phyloP scores from a whole-genome alignment of 371 early-diverging fungal species.

The Zychaea mexicana region DNA sequence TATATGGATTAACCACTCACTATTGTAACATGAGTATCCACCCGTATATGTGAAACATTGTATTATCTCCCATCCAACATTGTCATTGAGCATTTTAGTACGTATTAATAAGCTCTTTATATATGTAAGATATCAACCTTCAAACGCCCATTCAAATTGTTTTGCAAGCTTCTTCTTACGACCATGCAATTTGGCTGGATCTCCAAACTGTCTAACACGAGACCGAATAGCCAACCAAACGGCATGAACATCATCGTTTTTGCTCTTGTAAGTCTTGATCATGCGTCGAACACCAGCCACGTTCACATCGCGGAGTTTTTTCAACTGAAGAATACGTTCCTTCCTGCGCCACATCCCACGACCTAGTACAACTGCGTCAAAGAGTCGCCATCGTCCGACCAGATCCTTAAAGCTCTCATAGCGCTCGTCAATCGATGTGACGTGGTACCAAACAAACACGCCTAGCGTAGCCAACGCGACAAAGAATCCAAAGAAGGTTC shows the following conservation, averaged over 20 bases:
- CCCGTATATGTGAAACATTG: no score
- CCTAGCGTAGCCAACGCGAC: constrained; percentile 36
- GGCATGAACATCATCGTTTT: constrained; percentile 37
- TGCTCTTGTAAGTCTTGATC: constrained; percentile 32
- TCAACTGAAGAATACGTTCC: constrained; percentile 41
- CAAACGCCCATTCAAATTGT: constrained; percentile 46
- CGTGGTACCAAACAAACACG: constrained; percentile 54
- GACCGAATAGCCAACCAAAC: constrained; percentile 38
- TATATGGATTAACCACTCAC: no score
- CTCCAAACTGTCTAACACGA: constrained; percentile 33
- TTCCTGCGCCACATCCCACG: constrained; percentile 51
- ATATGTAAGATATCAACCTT: no score
- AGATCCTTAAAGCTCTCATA: constrained; percentile 52
- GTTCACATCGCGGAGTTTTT: constrained; percentile 36
- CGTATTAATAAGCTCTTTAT: not conserved
- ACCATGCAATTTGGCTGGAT: constrained; percentile 29
- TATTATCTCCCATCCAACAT: no score
- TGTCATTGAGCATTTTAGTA: no score
- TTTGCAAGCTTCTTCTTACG: constrained; percentile 36
- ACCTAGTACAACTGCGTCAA: constrained; percentile 52
- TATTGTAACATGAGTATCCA: no score
- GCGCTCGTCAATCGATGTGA: constrained; percentile 46
- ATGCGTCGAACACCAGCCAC: constrained; percentile 29
- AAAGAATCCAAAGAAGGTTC: constrained; percentile 47
- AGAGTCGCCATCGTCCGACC: constrained; percentile 50